Evolutionary conservation across 257 asterid species (phyloP).

Genomic region (Euphrasia confusa): DNA sequence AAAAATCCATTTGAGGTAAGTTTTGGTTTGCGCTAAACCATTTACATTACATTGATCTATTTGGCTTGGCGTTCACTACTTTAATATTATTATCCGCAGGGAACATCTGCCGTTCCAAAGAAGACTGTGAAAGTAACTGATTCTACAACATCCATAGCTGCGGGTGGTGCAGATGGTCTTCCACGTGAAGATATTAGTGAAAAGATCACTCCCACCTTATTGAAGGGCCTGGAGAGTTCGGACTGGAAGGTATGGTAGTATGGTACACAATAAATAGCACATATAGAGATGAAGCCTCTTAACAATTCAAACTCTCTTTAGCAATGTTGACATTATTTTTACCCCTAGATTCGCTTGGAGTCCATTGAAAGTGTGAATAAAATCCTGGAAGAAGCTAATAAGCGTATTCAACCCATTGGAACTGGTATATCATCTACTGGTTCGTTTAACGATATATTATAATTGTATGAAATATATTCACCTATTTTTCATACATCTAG

Average conservation of each 20-base stretch:
- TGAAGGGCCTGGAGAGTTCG: slow-evolving; percentile 91
- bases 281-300: slow-evolving; percentile 13
- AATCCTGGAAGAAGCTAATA: slow-evolving; percentile 92
- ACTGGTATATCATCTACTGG: slow-evolving; percentile 50
- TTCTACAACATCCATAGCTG: slow-evolving; percentile 35
- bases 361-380: slow-evolving; percentile 86
- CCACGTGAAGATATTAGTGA: slow-evolving; percentile 98
- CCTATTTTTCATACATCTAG: slow-evolving; percentile 36
- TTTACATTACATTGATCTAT: slow-evolving; percentile 12
- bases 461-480: slow-evolving; percentile 4
- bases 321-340: slow-evolving; percentile 20
- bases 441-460: neutral
- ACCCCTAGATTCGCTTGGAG: slow-evolving; percentile 70
- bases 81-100: slow-evolving; percentile 38
- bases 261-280: neutral
- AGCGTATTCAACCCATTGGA: slow-evolving; percentile 90
- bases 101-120: slow-evolving; percentile 76
- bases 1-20: slow-evolving; percentile 91
- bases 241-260: slow-evolving; percentile 84
- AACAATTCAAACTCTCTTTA: slow-evolving; percentile 6
- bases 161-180: slow-evolving; percentile 81
- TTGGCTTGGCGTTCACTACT: slow-evolving; percentile 21
- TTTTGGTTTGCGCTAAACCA: slow-evolving; percentile 10
- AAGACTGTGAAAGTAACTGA: slow-evolving; percentile 67
- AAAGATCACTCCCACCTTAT: slow-evolving; percentile 75